Conservation (phyloP, 768 basidiomycete genomes). For the Boletus speciosus region DNA sequence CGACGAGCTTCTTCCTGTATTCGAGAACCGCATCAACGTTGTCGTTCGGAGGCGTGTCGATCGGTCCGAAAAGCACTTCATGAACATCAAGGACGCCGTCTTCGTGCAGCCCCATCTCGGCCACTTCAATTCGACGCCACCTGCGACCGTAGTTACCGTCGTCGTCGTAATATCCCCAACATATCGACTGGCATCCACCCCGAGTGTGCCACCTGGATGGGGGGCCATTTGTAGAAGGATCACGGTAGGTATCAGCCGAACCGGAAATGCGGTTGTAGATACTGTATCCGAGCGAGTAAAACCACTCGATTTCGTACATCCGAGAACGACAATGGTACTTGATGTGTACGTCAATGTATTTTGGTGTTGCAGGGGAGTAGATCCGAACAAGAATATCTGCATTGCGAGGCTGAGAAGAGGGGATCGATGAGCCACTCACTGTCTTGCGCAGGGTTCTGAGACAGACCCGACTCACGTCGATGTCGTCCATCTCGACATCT, state of each 20-base stretch:
- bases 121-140: no score
- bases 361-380: conserved; percentile 7
- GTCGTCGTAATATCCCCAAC: no score
- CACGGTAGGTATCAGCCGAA: neutral
- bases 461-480: neutral
- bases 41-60: no score
- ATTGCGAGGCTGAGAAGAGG: neutral
- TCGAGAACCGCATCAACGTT: no score
- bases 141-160: no score
- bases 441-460: no score
- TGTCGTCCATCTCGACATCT: neutral
- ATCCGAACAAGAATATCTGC: conserved; percentile 1
- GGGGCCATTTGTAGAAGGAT: neutral
- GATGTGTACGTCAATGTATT: conserved; percentile 17
- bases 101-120: no score
- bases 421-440: neutral
- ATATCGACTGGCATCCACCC: no score
- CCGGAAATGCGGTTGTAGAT: neutral
- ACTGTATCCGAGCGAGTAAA: conserved; percentile 12
- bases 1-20: no score
- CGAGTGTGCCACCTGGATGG: no score
- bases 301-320: neutral
- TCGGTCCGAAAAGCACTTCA: no score
- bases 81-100: no score
- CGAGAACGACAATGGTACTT: conserved; percentile 6